phyloP scores from a whole-genome alignment of 768 basidiomycete species.

The Boletus insuetus region DNA sequence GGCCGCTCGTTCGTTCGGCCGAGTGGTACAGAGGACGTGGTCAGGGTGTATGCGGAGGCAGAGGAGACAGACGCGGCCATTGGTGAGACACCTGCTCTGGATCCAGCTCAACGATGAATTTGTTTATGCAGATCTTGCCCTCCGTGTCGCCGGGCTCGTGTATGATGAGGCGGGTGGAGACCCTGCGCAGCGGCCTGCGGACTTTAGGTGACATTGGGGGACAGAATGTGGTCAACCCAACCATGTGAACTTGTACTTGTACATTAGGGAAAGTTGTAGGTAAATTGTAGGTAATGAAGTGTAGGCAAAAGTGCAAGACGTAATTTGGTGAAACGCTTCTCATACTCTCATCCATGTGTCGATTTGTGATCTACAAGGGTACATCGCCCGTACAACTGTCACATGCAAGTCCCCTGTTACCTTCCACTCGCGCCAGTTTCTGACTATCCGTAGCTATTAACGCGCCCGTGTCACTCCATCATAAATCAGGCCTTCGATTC shows the following conservation, averaged over 20 bases:
- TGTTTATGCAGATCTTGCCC: constrained; percentile 66
- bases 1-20: constrained; percentile 95
- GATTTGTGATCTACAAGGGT: constrained; percentile 94
- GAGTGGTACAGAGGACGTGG: constrained; percentile 97
- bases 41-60: constrained; percentile 96
- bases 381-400: constrained; percentile 89
- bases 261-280: not conserved
- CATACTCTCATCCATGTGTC: constrained; percentile 57
- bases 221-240: not conserved
- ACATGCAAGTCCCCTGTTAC: constrained; percentile 49
- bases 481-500: constrained; percentile 98
- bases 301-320: constrained; percentile 11
- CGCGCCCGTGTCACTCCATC: constrained; percentile 91
- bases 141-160: constrained; percentile 80
- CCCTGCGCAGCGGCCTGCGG: constrained; percentile 67
- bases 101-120: constrained; percentile 2
- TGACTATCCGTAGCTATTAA: constrained; percentile 61
- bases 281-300: not conserved
- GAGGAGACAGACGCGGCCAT: constrained; percentile 69
- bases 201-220: constrained; percentile 55
- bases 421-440: not conserved
- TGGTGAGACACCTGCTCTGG: constrained; percentile 44
- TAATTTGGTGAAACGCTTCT: constrained; percentile 15
- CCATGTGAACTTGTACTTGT: constrained; percentile 5
- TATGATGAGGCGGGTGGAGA: constrained; percentile 85